Base-by-base conservation (phyloP, 164 flowering plant species). In the Nelumbo lutea region DNA sequence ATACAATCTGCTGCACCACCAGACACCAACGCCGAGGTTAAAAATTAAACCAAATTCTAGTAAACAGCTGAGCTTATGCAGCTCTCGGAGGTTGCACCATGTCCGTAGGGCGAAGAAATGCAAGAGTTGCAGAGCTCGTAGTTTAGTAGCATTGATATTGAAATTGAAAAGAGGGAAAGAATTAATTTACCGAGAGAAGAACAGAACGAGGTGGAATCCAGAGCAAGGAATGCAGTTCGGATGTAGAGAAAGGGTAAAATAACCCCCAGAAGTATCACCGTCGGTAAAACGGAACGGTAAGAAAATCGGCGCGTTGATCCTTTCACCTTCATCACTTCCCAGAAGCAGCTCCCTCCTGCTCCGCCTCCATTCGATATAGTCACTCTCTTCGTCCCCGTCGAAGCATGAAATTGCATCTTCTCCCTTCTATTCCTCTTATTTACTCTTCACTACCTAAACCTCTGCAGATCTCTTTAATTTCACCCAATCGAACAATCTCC, bases 1-100 rank as follows among this genome's bases (percentile, higher is more conserved):
- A 79, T 50, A 70, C 92, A 88, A 66, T 78, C 92, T 86, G 82
- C n/a, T n/a, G n/a, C n/a, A n/a, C n/a, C n/a, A n/a, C n/a, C n/a
- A n/a, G n/a, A n/a, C 76, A 40, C 50, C 15, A 66, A 15, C 13
- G 6, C n/a, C n/a, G n/a, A n/a, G n/a, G n/a, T n/a, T n/a, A 66
- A 45, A 10, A 44, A 57, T 43, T 7, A 45, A 63, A 13, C 2
- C 9, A 14, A 46, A 2, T 39, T 42, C n/a, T 50, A 13, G 48
- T 64, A 56, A 57, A 13, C 69, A 59, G 61, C 5, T 5, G 9
- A 39, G 41, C 66, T 63, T 53, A 66, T 59, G 3, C 27, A n/a
- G 6, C 51, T n/a, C n/a, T n/a, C n/a, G n/a, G n/a, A n/a, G n/a
- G n/a, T n/a, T n/a, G n/a, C n/a, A n/a, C n/a, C n/a, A n/a, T n/a